phyloP scores from a whole-genome alignment of 176 grass and related monocot genomes.

The Rhynchospora pubera region DNA sequence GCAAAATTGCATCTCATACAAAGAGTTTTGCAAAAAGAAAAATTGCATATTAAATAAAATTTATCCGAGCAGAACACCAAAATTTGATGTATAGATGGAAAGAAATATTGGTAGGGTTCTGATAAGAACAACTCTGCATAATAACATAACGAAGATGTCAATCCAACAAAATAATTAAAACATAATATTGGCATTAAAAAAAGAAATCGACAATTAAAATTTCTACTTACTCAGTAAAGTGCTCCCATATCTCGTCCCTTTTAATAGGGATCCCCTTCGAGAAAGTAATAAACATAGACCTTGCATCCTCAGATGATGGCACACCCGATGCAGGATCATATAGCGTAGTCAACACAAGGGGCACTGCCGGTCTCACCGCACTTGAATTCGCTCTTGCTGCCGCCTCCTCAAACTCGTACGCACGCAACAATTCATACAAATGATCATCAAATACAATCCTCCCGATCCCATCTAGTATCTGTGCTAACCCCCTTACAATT shows the following conservation, averaged over 20 bases:
- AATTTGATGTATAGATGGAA: background rate
- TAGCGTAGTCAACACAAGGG: background rate
- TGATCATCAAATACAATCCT: slow-evolving; percentile 43
- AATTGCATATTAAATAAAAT: background rate
- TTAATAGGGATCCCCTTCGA: slow-evolving; percentile 28
- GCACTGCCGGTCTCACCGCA: background rate
- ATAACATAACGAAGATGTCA: background rate
- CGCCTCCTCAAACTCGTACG: background rate
- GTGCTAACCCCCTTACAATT: slow-evolving; percentile 17
- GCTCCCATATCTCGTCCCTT: slow-evolving; percentile 40
- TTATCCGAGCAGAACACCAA: background rate
- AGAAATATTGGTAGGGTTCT: background rate
- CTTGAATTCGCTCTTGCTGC: background rate
- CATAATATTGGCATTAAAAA: background rate
- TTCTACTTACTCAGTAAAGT: slow-evolving; percentile 44
- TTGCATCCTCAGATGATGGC: slow-evolving; percentile 26
- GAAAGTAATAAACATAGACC: slow-evolving; percentile 68
- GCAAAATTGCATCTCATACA: background rate
- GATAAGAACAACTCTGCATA: background rate
- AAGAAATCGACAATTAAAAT: background rate
- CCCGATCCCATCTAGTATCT: slow-evolving; percentile 32
- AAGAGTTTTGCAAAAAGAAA: background rate
- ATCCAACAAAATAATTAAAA: background rate
- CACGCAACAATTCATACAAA: slow-evolving; percentile 7
- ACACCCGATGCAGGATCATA: background rate